Percentiles rank a stretch among this genome's conserved stretches.
These are phyloP conservation scores for Colletotrichum tabaci DNA, from an alignment of 2,329 filamentous ascomycete genomes.

Conservation along the genomic window DNA sequence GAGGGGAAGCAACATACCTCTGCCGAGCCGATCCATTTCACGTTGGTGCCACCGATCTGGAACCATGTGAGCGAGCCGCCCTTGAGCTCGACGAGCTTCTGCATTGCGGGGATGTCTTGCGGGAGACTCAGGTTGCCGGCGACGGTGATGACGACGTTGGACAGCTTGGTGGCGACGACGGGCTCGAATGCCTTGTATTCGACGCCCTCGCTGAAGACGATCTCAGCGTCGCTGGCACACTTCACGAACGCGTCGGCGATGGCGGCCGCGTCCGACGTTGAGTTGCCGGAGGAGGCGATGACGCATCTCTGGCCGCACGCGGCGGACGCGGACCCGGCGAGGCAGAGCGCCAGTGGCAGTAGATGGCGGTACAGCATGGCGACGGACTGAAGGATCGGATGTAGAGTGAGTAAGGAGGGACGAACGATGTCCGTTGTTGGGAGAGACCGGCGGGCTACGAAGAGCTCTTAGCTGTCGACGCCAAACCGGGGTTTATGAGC, in stretches of 20 bases:
- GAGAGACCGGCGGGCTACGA: neutral
- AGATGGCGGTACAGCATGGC: constrained; percentile 21
- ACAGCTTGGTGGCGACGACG: constrained; percentile 56
- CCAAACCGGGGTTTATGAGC: constrained; percentile 22
- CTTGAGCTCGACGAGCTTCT: constrained; percentile 52
- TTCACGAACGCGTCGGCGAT: constrained; percentile 53
- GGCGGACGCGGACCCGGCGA: constrained; percentile 10
- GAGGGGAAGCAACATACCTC: constrained; percentile 47
- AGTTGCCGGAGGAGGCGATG: constrained; percentile 52
- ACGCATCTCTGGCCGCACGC: constrained; percentile 33
- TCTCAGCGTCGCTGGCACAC: constrained; percentile 52
- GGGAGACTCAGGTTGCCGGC: constrained; percentile 61
- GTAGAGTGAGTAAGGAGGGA: neutral
- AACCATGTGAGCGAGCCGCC: constrained; percentile 55
- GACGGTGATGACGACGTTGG: constrained; percentile 59
- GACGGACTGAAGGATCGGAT: neutral
- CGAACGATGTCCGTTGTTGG: constrained; percentile 17
- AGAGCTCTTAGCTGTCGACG: neutral
- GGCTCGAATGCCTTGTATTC: constrained; percentile 60
- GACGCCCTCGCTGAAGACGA: constrained; percentile 56
- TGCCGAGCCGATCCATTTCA: constrained; percentile 52
- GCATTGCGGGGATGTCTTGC: constrained; percentile 55
- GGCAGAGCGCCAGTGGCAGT: constrained; percentile 23
- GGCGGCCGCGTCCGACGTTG: constrained; percentile 57
- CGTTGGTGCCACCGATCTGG: constrained; percentile 50